Evolutionary conservation across 2,329 filamentous ascomycete genomes (phyloP).

Genomic region (Colletotrichum sp.): DNA sequence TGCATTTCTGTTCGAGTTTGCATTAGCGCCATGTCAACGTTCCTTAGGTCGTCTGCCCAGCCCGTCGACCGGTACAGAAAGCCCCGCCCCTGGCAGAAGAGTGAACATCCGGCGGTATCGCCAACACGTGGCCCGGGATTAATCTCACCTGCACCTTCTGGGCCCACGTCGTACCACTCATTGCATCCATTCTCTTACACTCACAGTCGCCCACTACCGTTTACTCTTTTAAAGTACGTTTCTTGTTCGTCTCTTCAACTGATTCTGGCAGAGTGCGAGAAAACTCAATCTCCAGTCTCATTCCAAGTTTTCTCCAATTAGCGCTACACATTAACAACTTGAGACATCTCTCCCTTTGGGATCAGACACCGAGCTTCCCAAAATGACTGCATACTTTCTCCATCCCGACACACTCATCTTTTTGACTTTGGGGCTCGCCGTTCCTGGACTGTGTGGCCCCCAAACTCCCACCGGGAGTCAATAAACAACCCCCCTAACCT

Average conservation of each 20-base stretch:
- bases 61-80: neutral
- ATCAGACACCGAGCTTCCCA: neutral
- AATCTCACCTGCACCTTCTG: neutral
- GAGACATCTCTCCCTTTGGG: slow-evolving; percentile 1
- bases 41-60: neutral
- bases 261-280: neutral
- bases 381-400: neutral
- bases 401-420: neutral
- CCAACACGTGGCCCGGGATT: neutral
- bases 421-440: neutral
- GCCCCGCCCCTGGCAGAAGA: neutral
- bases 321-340: neutral
- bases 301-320: slow-evolving; percentile 3
- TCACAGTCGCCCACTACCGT: neutral
- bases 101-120: neutral
- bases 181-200: neutral
- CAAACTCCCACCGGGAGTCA: neutral
- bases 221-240: neutral
- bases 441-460: neutral
- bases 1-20: neutral
- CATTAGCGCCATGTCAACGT: neutral
- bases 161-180: neutral
- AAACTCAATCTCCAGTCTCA: neutral
- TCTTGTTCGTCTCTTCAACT: neutral
- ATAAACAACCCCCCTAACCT: neutral